These are phyloP conservation scores for Colletotrichum higginsianum DNA, from an alignment of 2,329 filamentous ascomycete genomes.

Conservation along the genomic window DNA sequence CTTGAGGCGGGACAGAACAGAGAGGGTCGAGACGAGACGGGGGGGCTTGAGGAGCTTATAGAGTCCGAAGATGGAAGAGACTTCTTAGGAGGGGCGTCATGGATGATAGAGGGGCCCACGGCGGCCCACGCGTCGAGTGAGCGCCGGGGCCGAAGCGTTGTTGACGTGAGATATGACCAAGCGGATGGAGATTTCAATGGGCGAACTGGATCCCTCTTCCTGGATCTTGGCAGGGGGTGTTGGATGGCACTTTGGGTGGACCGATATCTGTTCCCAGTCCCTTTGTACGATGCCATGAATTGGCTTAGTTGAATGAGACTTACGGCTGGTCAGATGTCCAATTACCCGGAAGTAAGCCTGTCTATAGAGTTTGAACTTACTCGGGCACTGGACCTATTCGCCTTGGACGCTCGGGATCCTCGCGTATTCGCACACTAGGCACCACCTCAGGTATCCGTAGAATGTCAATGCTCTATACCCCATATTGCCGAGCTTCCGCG, in stretches of 20 bases:
- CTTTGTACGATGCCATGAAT: constrained; percentile 10
- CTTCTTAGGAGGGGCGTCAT: constrained; percentile 19
- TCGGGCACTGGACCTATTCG: too few relatives aligned
- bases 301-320: not conserved
- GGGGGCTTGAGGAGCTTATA: constrained; percentile 24
- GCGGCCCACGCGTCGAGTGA: not conserved
- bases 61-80: constrained; percentile 20
- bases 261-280: constrained; percentile 28
- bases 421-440: too few relatives aligned
- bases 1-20: too few relatives aligned
- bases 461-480: not conserved
- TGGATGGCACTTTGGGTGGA: not conserved
- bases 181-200: constrained; percentile 1
- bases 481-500: constrained; percentile 17
- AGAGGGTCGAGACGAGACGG: not conserved
- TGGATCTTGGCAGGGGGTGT: not conserved
- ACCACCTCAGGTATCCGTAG: not conserved
- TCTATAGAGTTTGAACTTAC: too few relatives aligned
- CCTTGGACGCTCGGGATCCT: too few relatives aligned
- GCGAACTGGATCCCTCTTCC: constrained; percentile 21
- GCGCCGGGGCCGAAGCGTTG: constrained; percentile 9
- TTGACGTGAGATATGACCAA: constrained; percentile 40
- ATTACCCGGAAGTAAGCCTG: too few relatives aligned
- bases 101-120: constrained; percentile 1
- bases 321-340: too few relatives aligned